Percentiles rank a stretch among this genome's conserved stretches.
phyloP scores from a whole-genome alignment of 1,284 basidiomycete genomes.

The Cutaneotrichosporon sp. region DNA sequence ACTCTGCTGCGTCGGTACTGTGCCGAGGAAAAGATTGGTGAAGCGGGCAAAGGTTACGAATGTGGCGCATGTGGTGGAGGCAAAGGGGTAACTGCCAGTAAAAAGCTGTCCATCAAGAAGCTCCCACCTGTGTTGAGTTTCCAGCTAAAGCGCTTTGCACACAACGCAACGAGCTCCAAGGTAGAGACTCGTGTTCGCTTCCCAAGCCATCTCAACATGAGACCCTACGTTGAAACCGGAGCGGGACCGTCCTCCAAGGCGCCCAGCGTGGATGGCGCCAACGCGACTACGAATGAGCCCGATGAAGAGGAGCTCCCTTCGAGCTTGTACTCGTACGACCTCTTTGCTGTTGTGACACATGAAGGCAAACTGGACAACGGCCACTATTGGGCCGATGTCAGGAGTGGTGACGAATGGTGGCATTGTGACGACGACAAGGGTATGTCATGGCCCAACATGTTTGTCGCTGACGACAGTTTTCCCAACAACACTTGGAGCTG shows the following conservation, averaged over 20 bases:
- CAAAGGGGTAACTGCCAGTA: conserved; percentile 55
- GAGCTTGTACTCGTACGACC: conserved; percentile 79
- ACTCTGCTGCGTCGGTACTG: conserved; percentile 37
- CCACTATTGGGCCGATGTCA: conserved; percentile 59
- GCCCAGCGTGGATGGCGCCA: conserved; percentile 8
- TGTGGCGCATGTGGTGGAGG: conserved; percentile 44
- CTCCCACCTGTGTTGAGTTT: conserved; percentile 88
- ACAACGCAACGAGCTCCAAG: conserved; percentile 72
- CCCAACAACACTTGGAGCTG: conserved; percentile 60
- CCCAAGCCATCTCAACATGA: conserved; percentile 79
- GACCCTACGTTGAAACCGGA: conserved; percentile 60
- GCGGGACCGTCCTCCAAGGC: conserved; percentile 11
- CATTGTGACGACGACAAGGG: conserved; percentile 89
- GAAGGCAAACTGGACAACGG: conserved; percentile 92
- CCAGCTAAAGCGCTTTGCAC: conserved; percentile 96
- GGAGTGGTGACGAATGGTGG: conserved; percentile 65
- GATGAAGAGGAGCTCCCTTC: conserved; percentile 49
- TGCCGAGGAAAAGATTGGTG: conserved; percentile 39
- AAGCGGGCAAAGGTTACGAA: conserved; percentile 40
- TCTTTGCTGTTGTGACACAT: conserved; percentile 91
- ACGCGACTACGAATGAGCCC: neutral
- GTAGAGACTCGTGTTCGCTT: conserved; percentile 80
- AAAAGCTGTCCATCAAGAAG: conserved; percentile 74
- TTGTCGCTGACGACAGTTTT: conserved; percentile 51
- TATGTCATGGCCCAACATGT: conserved; percentile 44